Evolutionary conservation across 2,329 filamentous ascomycete genomes (phyloP).

Genomic region (Phialemonium atrogriseum): DNA sequence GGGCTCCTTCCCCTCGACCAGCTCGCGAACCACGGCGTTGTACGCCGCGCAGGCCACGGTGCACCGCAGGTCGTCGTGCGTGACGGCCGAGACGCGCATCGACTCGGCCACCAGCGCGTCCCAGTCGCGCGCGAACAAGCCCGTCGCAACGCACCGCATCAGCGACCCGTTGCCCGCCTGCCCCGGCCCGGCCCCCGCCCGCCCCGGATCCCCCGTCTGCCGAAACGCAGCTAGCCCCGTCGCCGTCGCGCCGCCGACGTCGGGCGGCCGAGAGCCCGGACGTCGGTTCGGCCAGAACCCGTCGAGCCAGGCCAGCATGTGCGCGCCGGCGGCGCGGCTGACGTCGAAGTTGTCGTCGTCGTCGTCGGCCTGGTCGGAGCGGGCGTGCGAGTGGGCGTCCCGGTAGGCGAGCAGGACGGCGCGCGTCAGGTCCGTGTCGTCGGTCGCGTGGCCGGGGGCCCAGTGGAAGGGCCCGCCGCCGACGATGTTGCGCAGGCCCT

Average conservation of each 20-base stretch:
- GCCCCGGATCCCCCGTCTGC: conserved; percentile 17
- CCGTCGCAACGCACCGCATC: conserved; percentile 39
- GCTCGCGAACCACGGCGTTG: conserved; percentile 25
- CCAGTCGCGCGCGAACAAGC: conserved; percentile 24
- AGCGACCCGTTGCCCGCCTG: conserved; percentile 35
- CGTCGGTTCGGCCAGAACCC: conserved; percentile 33
- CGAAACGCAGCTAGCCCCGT: conserved; percentile 23
- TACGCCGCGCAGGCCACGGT: conserved; percentile 29
- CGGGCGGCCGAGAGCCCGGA: conserved; percentile 22
- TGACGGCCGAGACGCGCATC: conserved; percentile 28
- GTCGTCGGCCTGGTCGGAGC: too few relatives aligned
- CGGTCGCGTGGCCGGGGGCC: conserved; percentile 34
- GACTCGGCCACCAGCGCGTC: conserved; percentile 21
- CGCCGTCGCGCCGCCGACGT: conserved; percentile 31
- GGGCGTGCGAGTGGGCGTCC: too few relatives aligned
- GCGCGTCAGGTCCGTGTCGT: conserved; percentile 39
- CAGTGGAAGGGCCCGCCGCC: conserved; percentile 36
- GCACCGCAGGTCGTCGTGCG: conserved; percentile 28
- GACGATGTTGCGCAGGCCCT: conserved; percentile 29
- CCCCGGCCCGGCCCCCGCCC: conserved; percentile 27
- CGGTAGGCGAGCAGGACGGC: conserved; percentile 35
- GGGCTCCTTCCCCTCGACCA: conserved; percentile 19
- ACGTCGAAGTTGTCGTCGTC: too few relatives aligned
- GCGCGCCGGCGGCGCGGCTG: conserved; percentile 22
- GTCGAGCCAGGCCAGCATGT: conserved; percentile 32